Evolutionary conservation across 176 grass and related monocot species (phyloP), one percentile per base, ranked within the genome.

Genomic region (Melocanna baccifera): DNA sequence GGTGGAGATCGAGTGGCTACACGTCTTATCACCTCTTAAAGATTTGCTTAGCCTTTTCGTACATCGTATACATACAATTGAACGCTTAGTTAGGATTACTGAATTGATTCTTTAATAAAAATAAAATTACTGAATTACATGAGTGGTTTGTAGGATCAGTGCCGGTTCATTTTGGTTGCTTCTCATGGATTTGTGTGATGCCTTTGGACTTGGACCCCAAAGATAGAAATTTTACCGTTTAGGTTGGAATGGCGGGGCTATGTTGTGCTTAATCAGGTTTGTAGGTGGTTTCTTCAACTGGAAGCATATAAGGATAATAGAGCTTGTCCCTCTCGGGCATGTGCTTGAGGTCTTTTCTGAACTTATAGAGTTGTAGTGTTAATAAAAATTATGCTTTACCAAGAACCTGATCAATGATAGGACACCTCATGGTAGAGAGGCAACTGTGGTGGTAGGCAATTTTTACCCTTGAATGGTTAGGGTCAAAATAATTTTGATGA

Each of bases 1-100:
- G 42, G 82, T 99, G 59, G 96, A 99, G 26, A 85, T 85, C 20
- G 86, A 99, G 71, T 99, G 96, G 96, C 58, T 96, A 47, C 96
- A 99, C n/a, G n/a, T n/a, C n/a, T n/a, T n/a, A n/a, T n/a, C n/a
- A n/a, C n/a, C n/a, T n/a, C n/a, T n/a, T n/a, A n/a, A n/a, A n/a
- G n/a, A n/a, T 36, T 36, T 36, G 4, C 34, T 4, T 51, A 34
- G 18, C 34, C 30, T 50, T 48, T 20, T 18, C 59, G 22, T 70
- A 14, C 45, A 48, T 39, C 39, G 16, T 36, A 32, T 91, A 7
- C 30, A 13, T 77, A 53, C 39, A 76, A 81, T 82, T 41, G 28
- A 45, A 61, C 8, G 20, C 59, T 67, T 59, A 73, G 13, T n/a
- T 39, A 41, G 34, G 20, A 47, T 72, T 72, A 2, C 43, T 48